phyloP scores from a whole-genome alignment of 441 rosid species.

The Pelargonium australe region DNA sequence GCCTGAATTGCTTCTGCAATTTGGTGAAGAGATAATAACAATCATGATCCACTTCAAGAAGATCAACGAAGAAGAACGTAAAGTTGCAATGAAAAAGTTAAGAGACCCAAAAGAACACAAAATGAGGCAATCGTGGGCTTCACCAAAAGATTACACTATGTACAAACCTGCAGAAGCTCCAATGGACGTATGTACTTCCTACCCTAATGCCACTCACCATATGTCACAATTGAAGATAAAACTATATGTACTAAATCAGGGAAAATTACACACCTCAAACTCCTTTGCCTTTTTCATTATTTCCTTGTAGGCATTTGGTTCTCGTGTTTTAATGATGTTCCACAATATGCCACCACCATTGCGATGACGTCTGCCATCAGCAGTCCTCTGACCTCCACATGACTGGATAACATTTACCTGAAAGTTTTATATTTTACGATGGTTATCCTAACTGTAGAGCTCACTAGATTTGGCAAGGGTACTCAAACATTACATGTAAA shows the following conservation, averaged over 20 bases:
- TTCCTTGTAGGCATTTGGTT: conserved; percentile 61
- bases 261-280: conserved; percentile 58
- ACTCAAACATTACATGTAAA: not conserved
- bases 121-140: too few species aligned
- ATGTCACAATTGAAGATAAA: not conserved
- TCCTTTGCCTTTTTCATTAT: conserved; percentile 81
- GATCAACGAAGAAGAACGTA: too few species aligned
- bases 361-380: conserved; percentile 67
- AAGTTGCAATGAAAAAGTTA: too few species aligned
- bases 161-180: not conserved
- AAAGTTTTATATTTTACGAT: conserved; percentile 27
- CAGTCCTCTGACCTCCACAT: conserved; percentile 94
- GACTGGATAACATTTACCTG: conserved; percentile 79
- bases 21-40: not conserved
- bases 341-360: conserved; percentile 85
- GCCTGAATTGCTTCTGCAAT: conserved; percentile 4
- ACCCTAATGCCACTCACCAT: not conserved
- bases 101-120: too few species aligned
- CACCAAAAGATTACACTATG: too few species aligned
- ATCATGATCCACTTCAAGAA: not conserved
- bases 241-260: not conserved
- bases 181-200: not conserved
- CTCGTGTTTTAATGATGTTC: conserved; percentile 74
- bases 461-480: too few species aligned
- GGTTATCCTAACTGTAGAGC: conserved; percentile 10